Evolutionary conservation across 1,284 basidiomycete species (phyloP).

Genomic region (Coniferiporia sulphurascens): DNA sequence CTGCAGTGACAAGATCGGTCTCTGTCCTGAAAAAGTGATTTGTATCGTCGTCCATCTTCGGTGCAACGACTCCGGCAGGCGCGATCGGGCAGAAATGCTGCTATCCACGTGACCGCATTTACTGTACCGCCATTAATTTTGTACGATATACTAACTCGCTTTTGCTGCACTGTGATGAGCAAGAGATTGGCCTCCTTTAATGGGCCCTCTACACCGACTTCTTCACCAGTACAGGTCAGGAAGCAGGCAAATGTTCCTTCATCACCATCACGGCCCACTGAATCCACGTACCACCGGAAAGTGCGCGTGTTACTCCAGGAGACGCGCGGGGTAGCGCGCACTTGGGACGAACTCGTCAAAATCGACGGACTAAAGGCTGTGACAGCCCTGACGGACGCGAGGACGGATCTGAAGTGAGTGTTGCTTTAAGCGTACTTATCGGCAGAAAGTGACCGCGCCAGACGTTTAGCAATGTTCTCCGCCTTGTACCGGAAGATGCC

Average conservation of each 20-base stretch:
- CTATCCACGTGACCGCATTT: constrained; percentile 10
- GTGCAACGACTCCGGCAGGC: neutral
- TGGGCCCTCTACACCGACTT: constrained; percentile 67
- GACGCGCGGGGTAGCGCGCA: constrained; percentile 50
- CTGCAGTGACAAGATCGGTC: constrained; percentile 64
- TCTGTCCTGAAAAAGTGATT: constrained; percentile 62
- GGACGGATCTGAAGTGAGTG: constrained; percentile 74
- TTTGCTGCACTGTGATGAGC: constrained; percentile 25
- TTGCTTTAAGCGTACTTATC: neutral
- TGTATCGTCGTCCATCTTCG: constrained; percentile 8
- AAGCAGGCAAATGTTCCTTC: constrained; percentile 35
- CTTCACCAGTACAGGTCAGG: constrained; percentile 52
- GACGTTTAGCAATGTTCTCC: constrained; percentile 53
- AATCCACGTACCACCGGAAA: constrained; percentile 72
- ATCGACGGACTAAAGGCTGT: constrained; percentile 69
- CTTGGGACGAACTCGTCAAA: constrained; percentile 73
- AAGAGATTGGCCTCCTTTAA: constrained; percentile 67
- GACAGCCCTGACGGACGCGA: constrained; percentile 58
- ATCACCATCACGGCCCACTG: constrained; percentile 50
- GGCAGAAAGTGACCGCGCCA: neutral
- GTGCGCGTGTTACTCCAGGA: constrained; percentile 60
- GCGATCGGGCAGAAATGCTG: neutral
- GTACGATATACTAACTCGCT: neutral
- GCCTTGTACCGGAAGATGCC: constrained; percentile 42
- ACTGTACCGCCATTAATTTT: neutral